Evolutionary conservation across 306 rosid species (phyloP).

Genomic region (Cercis canadensis): DNA sequence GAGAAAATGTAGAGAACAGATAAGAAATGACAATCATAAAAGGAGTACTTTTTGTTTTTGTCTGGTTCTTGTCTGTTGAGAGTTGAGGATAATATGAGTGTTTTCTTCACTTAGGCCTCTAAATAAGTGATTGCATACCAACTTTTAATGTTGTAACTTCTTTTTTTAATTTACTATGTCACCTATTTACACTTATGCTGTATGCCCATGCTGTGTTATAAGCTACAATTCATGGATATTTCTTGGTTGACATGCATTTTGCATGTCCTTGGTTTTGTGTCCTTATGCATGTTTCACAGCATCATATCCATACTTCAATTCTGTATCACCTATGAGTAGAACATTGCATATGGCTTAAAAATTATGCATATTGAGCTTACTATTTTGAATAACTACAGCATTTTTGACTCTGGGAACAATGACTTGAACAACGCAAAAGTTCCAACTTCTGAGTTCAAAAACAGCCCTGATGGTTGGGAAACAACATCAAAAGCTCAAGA

Average conservation of each 20-base stretch:
- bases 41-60: too few relatives aligned
- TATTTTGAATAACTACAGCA: conserved; percentile 56
- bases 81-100: too few relatives aligned
- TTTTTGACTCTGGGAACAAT: conserved; percentile 65
- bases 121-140: too few relatives aligned
- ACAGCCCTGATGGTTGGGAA: conserved; percentile 97
- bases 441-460: conserved; percentile 70
- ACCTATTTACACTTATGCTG: too few relatives aligned
- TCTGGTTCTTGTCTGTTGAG: too few relatives aligned
- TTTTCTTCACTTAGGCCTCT: too few relatives aligned
- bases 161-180: too few relatives aligned
- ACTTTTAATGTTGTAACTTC: too few relatives aligned
- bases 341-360: conserved; percentile 17
- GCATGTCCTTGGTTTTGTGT: conserved; percentile 13
- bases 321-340: not conserved
- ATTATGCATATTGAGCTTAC: conserved; percentile 27
- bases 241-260: not conserved
- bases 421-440: conserved; percentile 61
- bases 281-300: conserved; percentile 6
- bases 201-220: too few relatives aligned
- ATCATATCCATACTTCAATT: not conserved
- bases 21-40: too few relatives aligned
- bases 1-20: not conserved
- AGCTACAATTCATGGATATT: too few relatives aligned
- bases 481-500: conserved; percentile 73